Percentiles rank a stretch among this genome's conserved stretches.
Evolutionary conservation across 1,139 yeast species (phyloP).

Genomic region (Sugiyamaella japonica): DNA sequence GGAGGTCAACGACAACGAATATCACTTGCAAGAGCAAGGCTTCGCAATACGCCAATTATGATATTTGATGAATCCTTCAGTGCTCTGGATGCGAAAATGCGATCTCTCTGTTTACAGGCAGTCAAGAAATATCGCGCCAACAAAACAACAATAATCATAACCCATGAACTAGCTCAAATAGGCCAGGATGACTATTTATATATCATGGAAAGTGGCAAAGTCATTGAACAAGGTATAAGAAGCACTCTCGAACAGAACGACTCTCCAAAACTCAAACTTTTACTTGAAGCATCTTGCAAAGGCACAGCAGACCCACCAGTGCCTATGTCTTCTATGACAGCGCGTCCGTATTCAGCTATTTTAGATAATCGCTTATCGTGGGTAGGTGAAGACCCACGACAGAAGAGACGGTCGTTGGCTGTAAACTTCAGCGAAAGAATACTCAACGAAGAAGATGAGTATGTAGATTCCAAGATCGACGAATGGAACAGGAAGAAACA

Average conservation of each 20-base stretch:
- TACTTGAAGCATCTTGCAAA: neutral
- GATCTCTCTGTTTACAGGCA: slow-evolving; percentile 42
- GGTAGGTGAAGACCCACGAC: neutral
- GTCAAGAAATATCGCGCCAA: slow-evolving; percentile 61
- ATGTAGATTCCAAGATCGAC: slow-evolving; percentile 1
- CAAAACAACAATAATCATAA: slow-evolving; percentile 74
- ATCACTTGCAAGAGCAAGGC: slow-evolving; percentile 76
- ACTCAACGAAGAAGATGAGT: neutral
- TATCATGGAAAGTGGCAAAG: slow-evolving; percentile 57
- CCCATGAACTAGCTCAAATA: slow-evolving; percentile 72
- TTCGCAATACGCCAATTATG: slow-evolving; percentile 70
- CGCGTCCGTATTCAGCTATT: neutral
- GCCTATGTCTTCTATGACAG: neutral
- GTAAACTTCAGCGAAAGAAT: neutral
- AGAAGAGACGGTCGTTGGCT: neutral
- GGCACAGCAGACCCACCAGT: neutral
- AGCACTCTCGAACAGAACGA: slow-evolving; percentile 35
- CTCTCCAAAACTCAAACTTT: slow-evolving; percentile 3
- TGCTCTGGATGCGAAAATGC: slow-evolving; percentile 63
- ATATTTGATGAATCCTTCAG: slow-evolving; percentile 84
- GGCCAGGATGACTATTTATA: slow-evolving; percentile 54
- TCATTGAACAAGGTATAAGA: slow-evolving; percentile 49
- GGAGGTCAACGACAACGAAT: slow-evolving; percentile 91
- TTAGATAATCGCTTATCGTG: neutral
- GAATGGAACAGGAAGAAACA: slow-evolving; percentile 16